Conservation (phyloP, 1,139 yeast species). For the Kodamaea fungicola region DNA sequence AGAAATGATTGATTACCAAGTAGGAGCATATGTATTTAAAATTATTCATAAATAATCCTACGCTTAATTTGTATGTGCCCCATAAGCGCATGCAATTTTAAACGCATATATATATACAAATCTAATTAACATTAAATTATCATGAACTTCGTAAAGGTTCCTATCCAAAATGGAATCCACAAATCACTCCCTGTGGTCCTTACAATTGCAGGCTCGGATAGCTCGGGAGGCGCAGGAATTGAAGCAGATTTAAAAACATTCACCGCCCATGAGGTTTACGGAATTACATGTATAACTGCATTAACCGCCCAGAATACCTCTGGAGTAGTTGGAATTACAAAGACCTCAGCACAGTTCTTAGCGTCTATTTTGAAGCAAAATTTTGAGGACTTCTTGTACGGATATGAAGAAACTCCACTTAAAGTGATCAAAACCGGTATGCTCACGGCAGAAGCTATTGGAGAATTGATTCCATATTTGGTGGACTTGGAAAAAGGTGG, state of each 20-base stretch:
- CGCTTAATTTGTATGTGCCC: too few species aligned
- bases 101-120: too few species aligned
- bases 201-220: constrained; percentile 81
- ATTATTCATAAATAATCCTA: too few species aligned
- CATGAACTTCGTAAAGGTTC: too few species aligned
- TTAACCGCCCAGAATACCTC: constrained; percentile 79
- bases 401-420: constrained; percentile 32
- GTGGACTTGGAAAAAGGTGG: constrained; percentile 21
- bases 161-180: too few species aligned
- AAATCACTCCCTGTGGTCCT: constrained; percentile 40
- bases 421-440: constrained; percentile 80
- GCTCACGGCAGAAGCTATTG: constrained; percentile 60
- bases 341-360: constrained; percentile 44
- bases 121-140: too few species aligned
- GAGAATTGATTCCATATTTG: constrained; percentile 39
- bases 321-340: constrained; percentile 53
- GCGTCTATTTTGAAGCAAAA: constrained; percentile 50
- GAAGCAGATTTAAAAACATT: constrained; percentile 90
- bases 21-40: too few species aligned
- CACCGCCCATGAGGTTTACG: constrained; percentile 75
- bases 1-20: too few species aligned
- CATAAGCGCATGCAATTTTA: too few species aligned
- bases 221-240: constrained; percentile 93
- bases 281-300: constrained; percentile 76
- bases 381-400: constrained; percentile 55